phyloP scores from a whole-genome alignment of 345 rosid species.

The Eucalyptus dawsonii region DNA sequence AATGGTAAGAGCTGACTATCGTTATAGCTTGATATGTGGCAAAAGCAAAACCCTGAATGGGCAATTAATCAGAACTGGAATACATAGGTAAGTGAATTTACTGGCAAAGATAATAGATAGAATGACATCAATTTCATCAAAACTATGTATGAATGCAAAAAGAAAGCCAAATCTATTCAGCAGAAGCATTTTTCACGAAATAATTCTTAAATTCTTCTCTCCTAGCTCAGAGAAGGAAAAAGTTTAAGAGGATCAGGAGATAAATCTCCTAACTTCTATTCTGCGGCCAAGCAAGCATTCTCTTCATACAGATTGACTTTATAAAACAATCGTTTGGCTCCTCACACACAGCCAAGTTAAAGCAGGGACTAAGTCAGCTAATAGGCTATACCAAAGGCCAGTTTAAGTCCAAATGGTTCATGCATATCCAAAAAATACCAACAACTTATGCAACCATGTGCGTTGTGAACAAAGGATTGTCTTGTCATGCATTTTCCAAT shows the following conservation, averaged over 20 bases:
- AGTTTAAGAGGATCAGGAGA: not conserved
- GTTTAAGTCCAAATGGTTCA: not conserved
- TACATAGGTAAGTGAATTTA: not conserved
- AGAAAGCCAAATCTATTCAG: not conserved
- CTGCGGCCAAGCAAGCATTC: not conserved
- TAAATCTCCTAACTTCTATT: not conserved
- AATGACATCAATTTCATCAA: not conserved
- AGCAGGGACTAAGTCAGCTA: not conserved
- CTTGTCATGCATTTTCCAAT: not conserved
- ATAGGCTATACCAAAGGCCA: not conserved
- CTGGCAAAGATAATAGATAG: not conserved
- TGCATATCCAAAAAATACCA: not conserved
- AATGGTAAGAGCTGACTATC: not conserved
- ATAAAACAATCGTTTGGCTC: not conserved
- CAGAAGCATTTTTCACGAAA: not conserved
- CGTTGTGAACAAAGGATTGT: not conserved
- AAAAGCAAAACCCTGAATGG: not conserved
- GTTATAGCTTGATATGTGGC: not conserved
- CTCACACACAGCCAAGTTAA: not conserved
- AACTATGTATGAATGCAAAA: not conserved
- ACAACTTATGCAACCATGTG: not conserved
- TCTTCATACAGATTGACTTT: not conserved
- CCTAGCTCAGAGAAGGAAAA: not conserved
- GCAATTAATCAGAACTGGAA: not conserved
- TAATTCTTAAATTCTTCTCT: not conserved